These are phyloP conservation scores for Saccharata proteae DNA, from an alignment of 2,329 filamentous ascomycete species.

Conservation along the genomic window DNA sequence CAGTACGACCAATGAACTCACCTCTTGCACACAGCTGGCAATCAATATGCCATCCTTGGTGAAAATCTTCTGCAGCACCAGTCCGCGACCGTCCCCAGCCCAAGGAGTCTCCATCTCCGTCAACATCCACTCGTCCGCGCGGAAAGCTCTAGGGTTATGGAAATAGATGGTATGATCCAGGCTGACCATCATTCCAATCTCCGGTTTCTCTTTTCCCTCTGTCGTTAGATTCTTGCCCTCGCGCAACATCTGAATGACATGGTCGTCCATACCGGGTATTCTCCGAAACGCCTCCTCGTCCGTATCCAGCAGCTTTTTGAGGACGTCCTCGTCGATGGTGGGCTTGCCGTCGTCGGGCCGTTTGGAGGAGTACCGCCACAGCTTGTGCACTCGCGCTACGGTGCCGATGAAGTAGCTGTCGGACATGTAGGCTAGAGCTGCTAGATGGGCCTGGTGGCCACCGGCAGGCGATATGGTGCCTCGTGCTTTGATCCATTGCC, in stretches of 20 bases:
- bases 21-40: constrained; percentile 73
- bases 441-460: constrained; percentile 69
- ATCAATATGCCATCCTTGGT: constrained; percentile 58
- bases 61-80: constrained; percentile 67
- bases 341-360: constrained; percentile 23
- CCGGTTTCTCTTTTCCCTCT: constrained; percentile 40
- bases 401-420: constrained; percentile 93
- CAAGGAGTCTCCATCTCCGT: constrained; percentile 70
- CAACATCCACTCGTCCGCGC: constrained; percentile 61
- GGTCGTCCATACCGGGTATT: constrained; percentile 33
- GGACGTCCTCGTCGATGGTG: constrained; percentile 29
- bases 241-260: constrained; percentile 34
- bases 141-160: constrained; percentile 37
- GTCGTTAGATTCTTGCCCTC: constrained; percentile 34
- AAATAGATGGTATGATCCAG: constrained; percentile 58
- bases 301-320: constrained; percentile 33
- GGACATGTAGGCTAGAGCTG: constrained; percentile 82
- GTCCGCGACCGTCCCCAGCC: constrained; percentile 63
- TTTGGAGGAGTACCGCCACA: constrained; percentile 58
- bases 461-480: constrained; percentile 62
- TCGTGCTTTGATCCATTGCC: constrained; percentile 59
- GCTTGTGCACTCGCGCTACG: constrained; percentile 63
- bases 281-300: constrained; percentile 31
- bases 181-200: constrained; percentile 75
- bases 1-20: constrained; percentile 13